A percentile compares a stretch with the other conserved stretches of the same genome.
Evolutionary conservation across 257 asterid species (phyloP).

Genomic region (Fraxinus americana): DNA sequence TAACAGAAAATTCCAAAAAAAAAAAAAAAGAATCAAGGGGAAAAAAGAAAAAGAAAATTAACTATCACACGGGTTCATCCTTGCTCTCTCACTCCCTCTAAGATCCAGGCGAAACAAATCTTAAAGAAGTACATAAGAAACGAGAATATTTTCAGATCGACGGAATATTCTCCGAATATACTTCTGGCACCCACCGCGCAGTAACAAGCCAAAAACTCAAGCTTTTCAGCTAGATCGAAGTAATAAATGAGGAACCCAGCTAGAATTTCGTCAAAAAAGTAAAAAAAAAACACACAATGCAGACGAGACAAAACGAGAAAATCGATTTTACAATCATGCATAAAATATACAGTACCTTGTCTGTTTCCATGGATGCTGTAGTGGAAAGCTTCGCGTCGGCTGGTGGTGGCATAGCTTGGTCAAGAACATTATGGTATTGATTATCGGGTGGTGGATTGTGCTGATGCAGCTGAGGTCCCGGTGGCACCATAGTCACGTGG

Average conservation of each 20-base stretch:
- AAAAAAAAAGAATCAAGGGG: neutral
- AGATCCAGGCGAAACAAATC: conserved; percentile 27
- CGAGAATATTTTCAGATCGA: conserved; percentile 37
- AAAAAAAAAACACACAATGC: neutral
- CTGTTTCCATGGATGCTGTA: conserved; percentile 58
- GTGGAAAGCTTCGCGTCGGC: conserved; percentile 48
- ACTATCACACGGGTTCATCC: neutral
- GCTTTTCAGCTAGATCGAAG: conserved; percentile 44
- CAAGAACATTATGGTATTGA: conserved; percentile 41
- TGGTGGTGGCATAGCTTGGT: conserved; percentile 51
- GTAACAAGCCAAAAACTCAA: conserved; percentile 12
- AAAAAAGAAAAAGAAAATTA: neutral
- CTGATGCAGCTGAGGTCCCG: conserved; percentile 68
- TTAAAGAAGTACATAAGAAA: conserved; percentile 18
- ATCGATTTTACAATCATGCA: neutral
- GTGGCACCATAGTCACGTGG: conserved; percentile 85
- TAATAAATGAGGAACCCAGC: conserved; percentile 5
- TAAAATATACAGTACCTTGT: conserved; percentile 43
- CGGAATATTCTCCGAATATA: conserved; percentile 31
- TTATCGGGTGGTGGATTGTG: conserved; percentile 54
- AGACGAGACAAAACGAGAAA: neutral
- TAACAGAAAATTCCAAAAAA: conserved; percentile 1
- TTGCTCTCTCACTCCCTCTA: neutral
- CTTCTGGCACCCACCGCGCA: conserved; percentile 29
- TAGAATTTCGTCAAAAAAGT: conserved; percentile 23